These are phyloP conservation scores for Coniochaeta sp. DNA, from an alignment of 2,329 filamentous ascomycete genomes.

Conservation along the genomic window DNA sequence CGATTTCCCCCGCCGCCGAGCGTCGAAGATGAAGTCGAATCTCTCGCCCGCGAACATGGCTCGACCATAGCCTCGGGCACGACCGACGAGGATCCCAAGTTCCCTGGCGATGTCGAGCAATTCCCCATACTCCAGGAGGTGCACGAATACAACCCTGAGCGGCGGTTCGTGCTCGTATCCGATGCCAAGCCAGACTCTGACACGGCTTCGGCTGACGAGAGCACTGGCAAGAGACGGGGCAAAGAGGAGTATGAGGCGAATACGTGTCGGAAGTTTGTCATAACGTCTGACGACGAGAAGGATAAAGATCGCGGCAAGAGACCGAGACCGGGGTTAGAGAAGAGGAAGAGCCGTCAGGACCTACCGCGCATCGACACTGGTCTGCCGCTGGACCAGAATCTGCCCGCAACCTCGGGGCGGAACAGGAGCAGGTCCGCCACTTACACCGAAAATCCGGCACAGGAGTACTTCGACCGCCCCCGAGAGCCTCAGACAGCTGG, in stretches of 20 bases:
- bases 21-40: constrained; percentile 62
- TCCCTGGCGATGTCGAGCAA: constrained; percentile 62
- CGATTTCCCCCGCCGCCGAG: constrained; percentile 53
- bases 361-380: constrained; percentile 39
- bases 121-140: constrained; percentile 60
- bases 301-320: constrained; percentile 12
- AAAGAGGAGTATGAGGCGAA: constrained; percentile 32
- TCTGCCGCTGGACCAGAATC: constrained; percentile 19
- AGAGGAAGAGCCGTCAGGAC: constrained; percentile 29
- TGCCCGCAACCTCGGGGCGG: constrained; percentile 12
- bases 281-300: constrained; percentile 17
- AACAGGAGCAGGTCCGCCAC: constrained; percentile 26
- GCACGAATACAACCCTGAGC: constrained; percentile 52
- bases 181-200: constrained; percentile 23
- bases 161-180: constrained; percentile 55
- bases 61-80: constrained; percentile 22
- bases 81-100: constrained; percentile 47
- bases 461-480: constrained; percentile 23
- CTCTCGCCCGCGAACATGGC: constrained; percentile 55
- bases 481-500: constrained; percentile 20
- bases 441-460: constrained; percentile 16
- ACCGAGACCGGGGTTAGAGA: constrained; percentile 21
- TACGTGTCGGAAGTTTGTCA: constrained; percentile 31
- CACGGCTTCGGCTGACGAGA: constrained; percentile 12
- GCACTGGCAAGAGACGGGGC: constrained; percentile 6